Evolutionary conservation across 164 flowering plant species (phyloP), one percentile per base, ranked within the genome.

Genomic region (Annona cherimola): DNA sequence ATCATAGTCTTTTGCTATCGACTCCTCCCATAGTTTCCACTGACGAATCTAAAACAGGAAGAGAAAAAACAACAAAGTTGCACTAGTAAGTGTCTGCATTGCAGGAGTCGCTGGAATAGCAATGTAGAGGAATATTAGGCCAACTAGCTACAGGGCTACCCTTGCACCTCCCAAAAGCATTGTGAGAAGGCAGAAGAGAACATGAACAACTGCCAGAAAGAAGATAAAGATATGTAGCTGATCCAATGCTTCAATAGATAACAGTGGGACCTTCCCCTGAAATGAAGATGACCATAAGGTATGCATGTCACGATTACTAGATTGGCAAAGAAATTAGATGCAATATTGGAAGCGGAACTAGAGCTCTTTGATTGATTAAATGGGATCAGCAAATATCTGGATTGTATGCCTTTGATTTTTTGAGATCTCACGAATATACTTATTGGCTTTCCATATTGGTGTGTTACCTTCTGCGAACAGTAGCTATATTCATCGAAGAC

Each of bases 11-110:
- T 88, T 86, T 5, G 84, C 82, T 78, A 89, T 81, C 42, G 90
- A 70, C 76, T 90, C 89, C 78, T 96, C 98, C 99, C 99, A 95
- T 20, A 71, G 87, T 74, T 90, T 88, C 99, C 99, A 95, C 77
- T 85, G 92, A 57, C 87, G 93, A 69, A 95, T 95, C 98, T 95
- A 68, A 42, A 73, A 12, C 67, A 83, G 61, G 2, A 43, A 64
- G 67, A 64, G 16, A 64, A 50, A 46, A 40, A 41, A 18, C 3
- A 40, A 0, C 3, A 64, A 0, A 41, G 18, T 40, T 35, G 42
- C 14, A 5, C 2, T 50, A 0, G 1, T 50, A 50, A 50, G 14
- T 50, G 57, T 16, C 57, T 5, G 9, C 57, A 11, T 50, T 16
- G 14, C 9, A 11, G 14, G 14, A 11, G 14, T 16, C 2, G 57